Evolutionary conservation across 2,329 filamentous ascomycete genomes (phyloP).

Genomic region (Stemphylium lycopersici): DNA sequence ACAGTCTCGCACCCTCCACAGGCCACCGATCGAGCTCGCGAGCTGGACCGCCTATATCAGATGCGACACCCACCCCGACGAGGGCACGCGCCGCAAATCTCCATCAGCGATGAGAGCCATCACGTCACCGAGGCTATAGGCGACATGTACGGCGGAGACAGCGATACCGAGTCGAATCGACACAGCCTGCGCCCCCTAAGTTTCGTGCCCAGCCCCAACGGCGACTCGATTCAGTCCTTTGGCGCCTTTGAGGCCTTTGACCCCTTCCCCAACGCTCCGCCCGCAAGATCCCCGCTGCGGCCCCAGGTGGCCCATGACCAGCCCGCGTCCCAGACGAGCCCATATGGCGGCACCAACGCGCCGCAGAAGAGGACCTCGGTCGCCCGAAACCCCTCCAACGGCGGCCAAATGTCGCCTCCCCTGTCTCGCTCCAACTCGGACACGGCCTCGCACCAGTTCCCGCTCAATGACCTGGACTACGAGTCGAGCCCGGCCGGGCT

Average conservation of each 20-base stretch:
- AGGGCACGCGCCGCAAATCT: slow-evolving; percentile 66
- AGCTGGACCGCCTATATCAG: slow-evolving; percentile 57
- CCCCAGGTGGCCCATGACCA: slow-evolving; percentile 35
- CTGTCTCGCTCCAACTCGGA: slow-evolving; percentile 47
- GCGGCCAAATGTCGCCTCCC: slow-evolving; percentile 45
- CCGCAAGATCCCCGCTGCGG: slow-evolving; percentile 50
- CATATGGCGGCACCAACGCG: slow-evolving; percentile 26
- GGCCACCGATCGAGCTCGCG: slow-evolving; percentile 51
- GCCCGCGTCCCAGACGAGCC: slow-evolving; percentile 18
- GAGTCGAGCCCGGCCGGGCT: slow-evolving; percentile 89
- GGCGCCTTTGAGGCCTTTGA: slow-evolving; percentile 37
- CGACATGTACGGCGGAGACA: slow-evolving; percentile 84
- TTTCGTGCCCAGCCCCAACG: slow-evolving; percentile 68
- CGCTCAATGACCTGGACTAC: slow-evolving; percentile 84
- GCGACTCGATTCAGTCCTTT: slow-evolving; percentile 52
- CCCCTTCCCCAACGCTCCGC: slow-evolving; percentile 47
- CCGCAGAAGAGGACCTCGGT: slow-evolving; percentile 20
- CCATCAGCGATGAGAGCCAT: slow-evolving; percentile 86
- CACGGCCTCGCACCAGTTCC: slow-evolving; percentile 65
- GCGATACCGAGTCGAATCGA: slow-evolving; percentile 61
- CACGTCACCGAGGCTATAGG: slow-evolving; percentile 95
- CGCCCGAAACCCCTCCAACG: slow-evolving; percentile 21
- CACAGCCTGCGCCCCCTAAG: slow-evolving; percentile 72
- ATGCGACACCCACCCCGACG: slow-evolving; percentile 60
- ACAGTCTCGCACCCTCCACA: slow-evolving; percentile 27